Base-by-base conservation (phyloP, 306 rosid species). In the Trichosanthes cucumerina region DNA sequence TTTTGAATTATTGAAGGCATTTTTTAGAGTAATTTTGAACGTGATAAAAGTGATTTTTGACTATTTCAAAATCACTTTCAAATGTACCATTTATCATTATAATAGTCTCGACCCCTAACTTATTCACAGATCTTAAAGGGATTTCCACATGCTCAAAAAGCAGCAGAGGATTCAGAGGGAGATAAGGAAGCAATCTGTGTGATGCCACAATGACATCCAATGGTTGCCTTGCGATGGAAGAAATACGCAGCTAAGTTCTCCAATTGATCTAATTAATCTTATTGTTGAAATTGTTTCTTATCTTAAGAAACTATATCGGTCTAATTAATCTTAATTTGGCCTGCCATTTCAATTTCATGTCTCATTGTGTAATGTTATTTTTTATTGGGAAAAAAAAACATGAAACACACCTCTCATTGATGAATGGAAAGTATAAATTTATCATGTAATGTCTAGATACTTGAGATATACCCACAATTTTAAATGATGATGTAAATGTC, bases 111-210 rank as follows among this genome's bases (percentile, higher is more conserved):
- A 75, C 72, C 52, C 15, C 9, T 34, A 16, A 66, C 28, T 11
- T 18, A 16, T 38, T 38, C 13, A 21, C 54, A 78, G 80, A 47
- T 26, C 69, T 34, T 78, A 26, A 46, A 44, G n/a, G 69, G 72
- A 78, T 63, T 78, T 31, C 80, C 80, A 60, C 28, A 78, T 43
- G 58, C 6, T 57, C 6, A 78, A 60, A 23, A 26, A 60, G 57
- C 64, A 41, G 69, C 21, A 12, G 69, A n/a, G n/a, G n/a, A 38
- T 38, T 39, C 50, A 77, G 79, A 74, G 60, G 19, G 19, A 15
- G 44, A 54, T 49, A 13, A 50, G 60, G 78, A 77, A 8, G 41
- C 54, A 60, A 38, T 41, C 2, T 54, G 56, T 7, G 56, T 58
- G 71, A 44, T 21, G 24, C 38, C 68, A 36, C 52, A 39, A 56